Evolutionary conservation across 2,329 filamentous ascomycete species (phyloP), one percentile per base, ranked within the genome.

Genomic region (Purpureocillium takamizusanense): DNA sequence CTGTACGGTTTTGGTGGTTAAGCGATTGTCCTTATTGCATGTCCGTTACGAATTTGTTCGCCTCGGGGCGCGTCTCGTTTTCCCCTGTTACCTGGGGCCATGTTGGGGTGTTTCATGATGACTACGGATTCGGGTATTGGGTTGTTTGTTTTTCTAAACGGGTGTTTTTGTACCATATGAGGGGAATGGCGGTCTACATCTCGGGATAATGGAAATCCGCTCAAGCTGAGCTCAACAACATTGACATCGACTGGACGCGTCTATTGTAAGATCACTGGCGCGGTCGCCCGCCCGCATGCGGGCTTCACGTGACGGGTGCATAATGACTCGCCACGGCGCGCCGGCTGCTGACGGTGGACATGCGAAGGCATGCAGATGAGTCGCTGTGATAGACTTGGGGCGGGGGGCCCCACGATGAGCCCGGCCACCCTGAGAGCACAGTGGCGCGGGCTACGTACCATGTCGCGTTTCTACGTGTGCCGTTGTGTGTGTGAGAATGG

Each of bases 1-100:
- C 82, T 89, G 50, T 90, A 89, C 74, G 84, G 85, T 72, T 89
- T 89, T 76, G 85, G 85, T 76, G 85, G 84, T 76, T 90, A 85
- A 79, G 30, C 39, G 7, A 18, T 3, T 23, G 17, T 31, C 25
- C 31, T 17, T 47, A 42, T 51, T 56, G 45, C 51, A 55, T 59
- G 51, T 52, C 48, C 56, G 48, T 62, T 60, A 62, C 47, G 57
- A 63, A 53, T 52, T 42, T 50, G 53, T 51, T 51, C 46, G 49
- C 28, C 29, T 18, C 15, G 21, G 16, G 33, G 16, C 32, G 37
- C 32, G 37, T 32, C 37, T 17, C 6, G 18, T 36, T 23, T 31
- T 33, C 23, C 17, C 11, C 21, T 38, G 42, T 36, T 37, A 45
- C 41, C 42, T 46, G 41, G 40, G 43, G 40, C 45, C 44, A 49